Conservation (phyloP, 108 stramenopile genomes). For the Cylindrotheca fusiformis region DNA sequence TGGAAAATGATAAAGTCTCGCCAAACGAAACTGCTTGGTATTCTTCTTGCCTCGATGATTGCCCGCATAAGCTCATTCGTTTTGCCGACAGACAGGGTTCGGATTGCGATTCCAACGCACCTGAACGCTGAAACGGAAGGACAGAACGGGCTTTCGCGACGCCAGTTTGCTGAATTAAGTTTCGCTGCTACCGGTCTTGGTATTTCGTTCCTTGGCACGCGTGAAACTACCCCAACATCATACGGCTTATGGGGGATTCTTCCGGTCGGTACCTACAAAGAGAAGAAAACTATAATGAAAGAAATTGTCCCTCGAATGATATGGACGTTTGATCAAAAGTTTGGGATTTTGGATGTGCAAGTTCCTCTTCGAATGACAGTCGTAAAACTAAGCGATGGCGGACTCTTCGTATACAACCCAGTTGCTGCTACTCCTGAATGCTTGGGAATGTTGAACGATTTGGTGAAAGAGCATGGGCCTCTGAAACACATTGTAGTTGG, state of each 20-base stretch:
- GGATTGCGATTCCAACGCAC: no score
- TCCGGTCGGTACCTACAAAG: conserved; percentile 89
- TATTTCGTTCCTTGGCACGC: conserved; percentile 58
- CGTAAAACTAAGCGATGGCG: conserved; percentile 65
- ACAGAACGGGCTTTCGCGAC: conserved; percentile 34
- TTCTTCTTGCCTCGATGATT: no score
- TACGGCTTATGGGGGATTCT: conserved; percentile 89
- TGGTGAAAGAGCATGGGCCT: conserved; percentile 71
- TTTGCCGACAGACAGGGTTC: no score
- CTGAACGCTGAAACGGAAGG: neutral
- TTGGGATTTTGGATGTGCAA: conserved; percentile 92
- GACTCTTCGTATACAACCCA: conserved; percentile 90
- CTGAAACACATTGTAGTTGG: conserved; percentile 90
- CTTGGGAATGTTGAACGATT: conserved; percentile 45
- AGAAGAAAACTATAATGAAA: conserved; percentile 78
- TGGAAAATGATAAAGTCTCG: no score
- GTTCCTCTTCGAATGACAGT: conserved; percentile 90
- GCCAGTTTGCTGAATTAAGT: conserved; percentile 55
- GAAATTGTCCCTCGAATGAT: conserved; percentile 73
- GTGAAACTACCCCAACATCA: conserved; percentile 67
- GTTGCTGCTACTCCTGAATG: conserved; percentile 88
- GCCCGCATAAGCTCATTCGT: no score
- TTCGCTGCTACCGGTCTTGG: conserved; percentile 61
- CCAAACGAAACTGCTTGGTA: no score
- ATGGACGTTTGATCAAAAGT: conserved; percentile 95